Conservation (phyloP, 2,329 filamentous ascomycete species). For the Fusarium piperis region DNA sequence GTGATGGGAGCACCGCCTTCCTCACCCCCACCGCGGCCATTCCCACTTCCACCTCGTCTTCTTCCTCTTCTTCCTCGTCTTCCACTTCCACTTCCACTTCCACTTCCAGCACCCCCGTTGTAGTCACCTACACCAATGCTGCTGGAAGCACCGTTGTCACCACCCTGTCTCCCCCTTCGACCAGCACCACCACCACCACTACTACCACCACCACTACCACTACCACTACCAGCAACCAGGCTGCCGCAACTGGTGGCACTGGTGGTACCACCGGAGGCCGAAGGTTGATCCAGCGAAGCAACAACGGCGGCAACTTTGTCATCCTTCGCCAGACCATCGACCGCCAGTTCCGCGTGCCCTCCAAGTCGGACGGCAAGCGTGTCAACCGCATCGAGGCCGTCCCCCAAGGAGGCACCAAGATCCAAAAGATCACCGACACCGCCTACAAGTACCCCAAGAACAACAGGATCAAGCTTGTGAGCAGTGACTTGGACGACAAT, state of each 20-base stretch:
- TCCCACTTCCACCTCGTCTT: background rate
- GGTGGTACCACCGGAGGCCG: background rate
- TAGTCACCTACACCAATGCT: background rate
- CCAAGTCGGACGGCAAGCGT: background rate
- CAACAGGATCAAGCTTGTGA: too few species aligned
- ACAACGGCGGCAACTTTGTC: background rate
- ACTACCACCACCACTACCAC: background rate
- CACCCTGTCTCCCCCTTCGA: background rate
- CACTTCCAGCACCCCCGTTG: background rate
- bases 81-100: background rate
- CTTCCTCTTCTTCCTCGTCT: background rate
- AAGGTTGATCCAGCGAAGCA: background rate
- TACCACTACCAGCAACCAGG: background rate
- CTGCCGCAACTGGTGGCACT: background rate
- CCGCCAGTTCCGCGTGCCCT: background rate
- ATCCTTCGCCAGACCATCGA: background rate
- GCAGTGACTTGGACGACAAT: background rate
- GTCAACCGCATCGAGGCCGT: background rate
- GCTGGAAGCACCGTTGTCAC: background rate
- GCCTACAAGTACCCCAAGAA: too few species aligned
- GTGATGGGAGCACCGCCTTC: background rate
- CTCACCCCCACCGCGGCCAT: background rate
- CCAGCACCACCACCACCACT: constrained; percentile 10
- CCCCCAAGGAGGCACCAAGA: background rate
- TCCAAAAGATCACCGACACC: background rate